Percentiles rank a stretch among this genome's conserved stretches.
These are phyloP conservation scores for Lotus japonicus DNA, from an alignment of 306 rosid species.

Conservation along the genomic window DNA sequence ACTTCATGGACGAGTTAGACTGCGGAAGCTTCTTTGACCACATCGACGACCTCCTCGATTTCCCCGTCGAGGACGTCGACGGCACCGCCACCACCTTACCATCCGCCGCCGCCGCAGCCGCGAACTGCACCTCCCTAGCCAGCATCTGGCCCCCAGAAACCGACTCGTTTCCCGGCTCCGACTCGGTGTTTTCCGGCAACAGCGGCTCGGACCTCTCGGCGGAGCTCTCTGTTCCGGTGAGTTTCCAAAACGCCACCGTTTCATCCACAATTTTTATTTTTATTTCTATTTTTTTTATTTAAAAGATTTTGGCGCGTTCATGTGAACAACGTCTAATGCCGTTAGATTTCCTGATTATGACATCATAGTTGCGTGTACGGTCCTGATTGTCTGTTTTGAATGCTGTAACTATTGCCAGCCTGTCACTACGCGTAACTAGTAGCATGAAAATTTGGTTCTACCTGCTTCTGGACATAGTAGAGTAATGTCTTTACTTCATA, in stretches of 20 bases:
- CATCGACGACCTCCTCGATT: constrained; percentile 86
- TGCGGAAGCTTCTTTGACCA: constrained; percentile 91
- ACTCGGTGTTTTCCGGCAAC: constrained; percentile 58
- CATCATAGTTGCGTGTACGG: background rate
- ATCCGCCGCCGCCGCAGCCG: constrained; percentile 17
- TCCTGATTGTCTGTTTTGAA: background rate
- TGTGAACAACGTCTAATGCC: constrained; percentile 18
- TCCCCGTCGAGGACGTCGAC: constrained; percentile 56
- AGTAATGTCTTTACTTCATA: too few relatives aligned
- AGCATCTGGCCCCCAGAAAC: constrained; percentile 53
- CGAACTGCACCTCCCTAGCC: constrained; percentile 39
- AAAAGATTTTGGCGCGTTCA: constrained; percentile 19
- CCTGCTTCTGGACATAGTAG: too few relatives aligned
- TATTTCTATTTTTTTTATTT: background rate
- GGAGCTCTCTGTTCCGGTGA: constrained; percentile 90
- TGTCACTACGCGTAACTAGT: background rate
- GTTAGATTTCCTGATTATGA: constrained; percentile 22
- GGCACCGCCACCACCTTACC: constrained; percentile 38
- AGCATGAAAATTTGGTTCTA: background rate
- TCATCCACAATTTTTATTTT: background rate
- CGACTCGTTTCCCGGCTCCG: constrained; percentile 40
- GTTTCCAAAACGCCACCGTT: background rate
- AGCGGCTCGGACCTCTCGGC: constrained; percentile 73
- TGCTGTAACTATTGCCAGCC: constrained; percentile 12
- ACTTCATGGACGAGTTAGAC: constrained; percentile 72